Percentiles rank a stretch among this genome's conserved stretches.
Conservation (phyloP, 306 rosid species). For the Mucuna pruriens region DNA sequence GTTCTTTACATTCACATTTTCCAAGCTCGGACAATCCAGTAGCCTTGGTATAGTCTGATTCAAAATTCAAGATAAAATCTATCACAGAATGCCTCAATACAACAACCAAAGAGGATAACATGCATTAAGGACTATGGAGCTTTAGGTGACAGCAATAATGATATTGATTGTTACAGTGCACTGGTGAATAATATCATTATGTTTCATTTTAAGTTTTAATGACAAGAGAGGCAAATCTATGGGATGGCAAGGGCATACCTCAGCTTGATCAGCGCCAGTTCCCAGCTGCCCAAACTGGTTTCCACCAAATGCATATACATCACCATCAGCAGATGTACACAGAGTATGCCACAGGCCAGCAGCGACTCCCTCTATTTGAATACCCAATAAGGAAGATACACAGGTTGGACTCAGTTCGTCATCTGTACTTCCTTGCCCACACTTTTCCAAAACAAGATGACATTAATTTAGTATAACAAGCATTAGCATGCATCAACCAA, state of each 20-base stretch:
- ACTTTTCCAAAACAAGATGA: constrained; percentile 60
- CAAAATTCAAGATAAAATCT: constrained; percentile 36
- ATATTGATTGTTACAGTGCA: background rate
- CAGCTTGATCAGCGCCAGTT: constrained; percentile 88
- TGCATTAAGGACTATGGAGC: background rate
- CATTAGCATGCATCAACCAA: constrained; percentile 40
- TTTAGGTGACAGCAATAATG: background rate
- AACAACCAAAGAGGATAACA: background rate
- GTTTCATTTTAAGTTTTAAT: constrained; percentile 6
- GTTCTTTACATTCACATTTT: constrained; percentile 64
- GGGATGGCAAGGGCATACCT: constrained; percentile 55
- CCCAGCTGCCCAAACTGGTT: constrained; percentile 98
- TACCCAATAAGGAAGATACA: constrained; percentile 84
- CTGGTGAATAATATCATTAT: background rate
- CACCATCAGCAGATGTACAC: constrained; percentile 86
- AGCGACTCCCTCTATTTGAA: constrained; percentile 74
- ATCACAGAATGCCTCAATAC: constrained; percentile 13
- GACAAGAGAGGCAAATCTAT: constrained; percentile 1
- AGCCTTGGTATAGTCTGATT: constrained; percentile 83
- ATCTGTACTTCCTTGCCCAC: constrained; percentile 93
- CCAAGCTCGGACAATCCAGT: constrained; percentile 81
- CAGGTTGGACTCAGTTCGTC: constrained; percentile 84
- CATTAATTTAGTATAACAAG: constrained; percentile 36
- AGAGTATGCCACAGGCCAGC: constrained; percentile 97
- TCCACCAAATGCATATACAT: constrained; percentile 87